phyloP scores from a whole-genome alignment of 495 filamentous ascomycete genomes.

The Melanomma pulvis-pyrius region DNA sequence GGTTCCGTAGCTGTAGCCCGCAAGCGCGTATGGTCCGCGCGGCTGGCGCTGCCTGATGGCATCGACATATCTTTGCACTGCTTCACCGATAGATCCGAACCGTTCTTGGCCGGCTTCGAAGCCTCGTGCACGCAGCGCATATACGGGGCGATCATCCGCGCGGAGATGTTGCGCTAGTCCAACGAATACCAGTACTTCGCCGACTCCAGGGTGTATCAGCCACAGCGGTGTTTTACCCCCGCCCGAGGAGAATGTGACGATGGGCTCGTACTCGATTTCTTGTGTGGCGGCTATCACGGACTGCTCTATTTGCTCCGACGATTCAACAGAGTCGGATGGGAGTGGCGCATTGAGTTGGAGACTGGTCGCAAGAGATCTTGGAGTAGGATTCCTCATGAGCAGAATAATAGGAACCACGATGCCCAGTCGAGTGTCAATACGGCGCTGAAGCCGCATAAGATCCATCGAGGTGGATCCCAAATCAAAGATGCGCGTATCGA shows the following conservation, averaged over 20 bases:
- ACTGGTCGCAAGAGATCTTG: background rate
- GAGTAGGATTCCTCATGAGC: background rate
- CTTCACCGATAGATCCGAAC: conserved; percentile 47
- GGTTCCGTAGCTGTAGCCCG: conserved; percentile 58
- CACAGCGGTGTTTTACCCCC: conserved; percentile 57
- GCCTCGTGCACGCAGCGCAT: conserved; percentile 58
- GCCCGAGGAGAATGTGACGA: conserved; percentile 51
- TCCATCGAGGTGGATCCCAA: conserved; percentile 53
- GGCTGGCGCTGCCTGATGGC: conserved; percentile 55
- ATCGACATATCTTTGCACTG: conserved; percentile 47
- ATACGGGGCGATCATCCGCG: conserved; percentile 58
- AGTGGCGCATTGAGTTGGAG: too few species aligned
- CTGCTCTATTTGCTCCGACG: too few species aligned
- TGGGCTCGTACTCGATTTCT: conserved; percentile 49
- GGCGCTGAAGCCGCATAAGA: conserved; percentile 44
- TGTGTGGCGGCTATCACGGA: background rate
- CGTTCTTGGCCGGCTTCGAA: conserved; percentile 51
- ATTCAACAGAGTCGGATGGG: too few species aligned
- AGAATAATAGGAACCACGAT: background rate
- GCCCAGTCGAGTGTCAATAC: background rate
- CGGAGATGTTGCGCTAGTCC: conserved; percentile 51
- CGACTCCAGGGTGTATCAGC: conserved; percentile 61
- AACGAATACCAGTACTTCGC: conserved; percentile 63
- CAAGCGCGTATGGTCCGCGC: conserved; percentile 59
- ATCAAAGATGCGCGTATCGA: conserved; percentile 48